phyloP scores from a whole-genome alignment of 371 early-diverging fungal species.

The Rhizopus delemar region DNA sequence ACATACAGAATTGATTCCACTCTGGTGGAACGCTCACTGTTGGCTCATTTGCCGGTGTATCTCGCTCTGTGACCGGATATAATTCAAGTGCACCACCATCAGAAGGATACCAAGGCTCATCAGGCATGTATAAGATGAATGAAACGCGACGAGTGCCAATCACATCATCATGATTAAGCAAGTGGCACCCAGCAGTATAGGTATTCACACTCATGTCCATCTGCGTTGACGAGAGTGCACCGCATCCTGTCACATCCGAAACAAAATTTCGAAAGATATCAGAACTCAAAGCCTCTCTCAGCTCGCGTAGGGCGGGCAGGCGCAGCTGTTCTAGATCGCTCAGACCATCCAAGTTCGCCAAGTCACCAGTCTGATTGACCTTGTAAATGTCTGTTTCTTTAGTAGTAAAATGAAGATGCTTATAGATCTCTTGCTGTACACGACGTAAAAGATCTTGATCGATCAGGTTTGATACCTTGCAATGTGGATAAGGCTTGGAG shows the following conservation, averaged over 20 bases:
- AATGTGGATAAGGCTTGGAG: conserved; percentile 69
- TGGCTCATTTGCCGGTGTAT: conserved; percentile 66
- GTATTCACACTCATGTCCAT: conserved; percentile 71
- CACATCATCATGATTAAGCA: conserved; percentile 80
- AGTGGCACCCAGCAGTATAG: conserved; percentile 68
- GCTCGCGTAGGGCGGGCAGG: conserved; percentile 53
- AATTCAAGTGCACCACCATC: conserved; percentile 76
- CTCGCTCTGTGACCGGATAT: conserved; percentile 63
- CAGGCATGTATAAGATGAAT: conserved; percentile 74
- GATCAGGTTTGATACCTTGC: conserved; percentile 59
- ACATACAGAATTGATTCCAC: conserved; percentile 79
- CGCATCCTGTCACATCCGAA: conserved; percentile 66
- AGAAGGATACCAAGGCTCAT: conserved; percentile 64
- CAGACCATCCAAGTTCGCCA: conserved; percentile 79
- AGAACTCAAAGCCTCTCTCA: conserved; percentile 74
- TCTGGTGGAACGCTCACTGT: conserved; percentile 60
- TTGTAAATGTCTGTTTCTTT: conserved; percentile 85
- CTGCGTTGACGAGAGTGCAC: conserved; percentile 60
- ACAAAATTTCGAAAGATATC: conserved; percentile 69
- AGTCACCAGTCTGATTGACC: conserved; percentile 76
- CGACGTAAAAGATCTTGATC: conserved; percentile 58
- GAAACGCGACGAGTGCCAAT: conserved; percentile 77
- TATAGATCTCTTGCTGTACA: conserved; percentile 66
- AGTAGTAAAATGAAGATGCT: conserved; percentile 61
- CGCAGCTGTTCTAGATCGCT: conserved; percentile 50